Percentiles rank a stretch among this genome's conserved stretches.
Conservation (phyloP, 2,329 filamentous ascomycete species). For the Rhynchosporium secalis region DNA sequence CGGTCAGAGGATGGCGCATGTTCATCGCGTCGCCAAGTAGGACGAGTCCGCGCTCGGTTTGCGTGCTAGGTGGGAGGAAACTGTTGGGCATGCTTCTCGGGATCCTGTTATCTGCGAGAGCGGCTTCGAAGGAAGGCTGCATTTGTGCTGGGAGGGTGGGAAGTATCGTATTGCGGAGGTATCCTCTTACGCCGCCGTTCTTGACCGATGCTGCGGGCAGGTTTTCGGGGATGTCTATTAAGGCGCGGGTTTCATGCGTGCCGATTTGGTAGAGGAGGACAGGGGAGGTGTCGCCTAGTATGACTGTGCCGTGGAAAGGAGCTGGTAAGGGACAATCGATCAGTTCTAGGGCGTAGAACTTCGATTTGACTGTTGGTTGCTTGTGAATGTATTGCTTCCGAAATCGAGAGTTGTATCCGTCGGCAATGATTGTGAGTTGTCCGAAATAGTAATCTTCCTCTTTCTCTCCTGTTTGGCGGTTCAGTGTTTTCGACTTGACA, state of each 20-base stretch:
- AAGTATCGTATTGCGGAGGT: slow-evolving; percentile 77
- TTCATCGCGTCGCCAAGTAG: slow-evolving; percentile 94
- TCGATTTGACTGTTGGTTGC: slow-evolving; percentile 71
- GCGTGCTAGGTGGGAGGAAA: slow-evolving; percentile 76
- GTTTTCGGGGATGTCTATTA: slow-evolving; percentile 83
- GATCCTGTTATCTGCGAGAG: slow-evolving; percentile 75
- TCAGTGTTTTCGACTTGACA: slow-evolving; percentile 70
- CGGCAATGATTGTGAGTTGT: slow-evolving; percentile 81
- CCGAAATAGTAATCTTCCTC: slow-evolving; percentile 81
- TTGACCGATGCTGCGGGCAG: slow-evolving; percentile 70
- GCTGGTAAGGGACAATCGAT: slow-evolving; percentile 80
- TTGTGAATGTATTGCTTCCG: slow-evolving; percentile 73
- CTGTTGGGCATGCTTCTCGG: slow-evolving; percentile 91
- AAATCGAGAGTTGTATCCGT: slow-evolving; percentile 92
- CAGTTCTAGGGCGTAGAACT: slow-evolving; percentile 92
- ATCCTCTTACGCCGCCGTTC: slow-evolving; percentile 79
- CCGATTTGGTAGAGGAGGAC: slow-evolving; percentile 97
- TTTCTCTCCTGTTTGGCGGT: slow-evolving; percentile 56
- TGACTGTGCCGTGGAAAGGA: slow-evolving; percentile 79
- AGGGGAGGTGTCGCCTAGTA: slow-evolving; percentile 75
- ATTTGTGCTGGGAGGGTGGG: slow-evolving; percentile 73
- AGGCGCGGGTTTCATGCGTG: slow-evolving; percentile 84
- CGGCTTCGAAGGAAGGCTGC: slow-evolving; percentile 71
- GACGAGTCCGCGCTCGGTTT: slow-evolving; percentile 72
- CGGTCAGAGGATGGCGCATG: slow-evolving; percentile 98